Evolutionary conservation across 805 yeast species (phyloP).

Genomic region (Pichia insulana): DNA sequence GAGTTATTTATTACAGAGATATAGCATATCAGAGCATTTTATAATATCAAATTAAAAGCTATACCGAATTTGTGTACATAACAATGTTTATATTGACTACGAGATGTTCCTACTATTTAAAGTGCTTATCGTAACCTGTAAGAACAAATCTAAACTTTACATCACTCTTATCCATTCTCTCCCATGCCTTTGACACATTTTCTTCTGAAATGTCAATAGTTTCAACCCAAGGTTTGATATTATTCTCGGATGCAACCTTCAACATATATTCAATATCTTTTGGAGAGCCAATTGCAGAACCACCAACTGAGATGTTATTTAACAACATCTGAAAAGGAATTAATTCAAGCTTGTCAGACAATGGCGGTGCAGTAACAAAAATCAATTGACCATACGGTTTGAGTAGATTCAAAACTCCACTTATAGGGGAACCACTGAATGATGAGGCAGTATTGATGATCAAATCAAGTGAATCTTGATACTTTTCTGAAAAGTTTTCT

Average conservation of each 20-base stretch:
- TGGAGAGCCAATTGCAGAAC: conserved; percentile 36
- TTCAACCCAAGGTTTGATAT: conserved; percentile 45
- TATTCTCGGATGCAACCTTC: conserved; percentile 37
- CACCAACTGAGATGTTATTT: conserved; percentile 24
- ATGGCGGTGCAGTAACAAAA: conserved; percentile 28
- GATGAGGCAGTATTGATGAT: conserved; percentile 42
- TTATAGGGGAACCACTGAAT: conserved; percentile 23
- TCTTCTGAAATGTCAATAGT: conserved; percentile 38
- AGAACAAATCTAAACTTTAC: conserved; percentile 47
- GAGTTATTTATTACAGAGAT: no score
- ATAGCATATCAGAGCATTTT: no score
- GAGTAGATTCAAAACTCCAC: conserved; percentile 20
- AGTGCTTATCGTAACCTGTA: conserved; percentile 36
- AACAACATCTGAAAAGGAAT: conserved; percentile 30
- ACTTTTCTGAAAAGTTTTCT: conserved; percentile 31
- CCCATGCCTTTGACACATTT: conserved; percentile 36
- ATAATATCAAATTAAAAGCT: no score
- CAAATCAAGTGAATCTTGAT: conserved; percentile 34
- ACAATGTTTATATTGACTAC: no score
- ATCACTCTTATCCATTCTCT: conserved; percentile 40
- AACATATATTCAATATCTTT: conserved; percentile 40
- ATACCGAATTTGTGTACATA: no score
- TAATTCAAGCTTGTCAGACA: conserved; percentile 25
- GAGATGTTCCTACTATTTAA: no score
- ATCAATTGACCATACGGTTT: conserved; percentile 26